Base-by-base conservation (phyloP, 306 rosid genomes). In the Cyclanthera cordifolia region DNA sequence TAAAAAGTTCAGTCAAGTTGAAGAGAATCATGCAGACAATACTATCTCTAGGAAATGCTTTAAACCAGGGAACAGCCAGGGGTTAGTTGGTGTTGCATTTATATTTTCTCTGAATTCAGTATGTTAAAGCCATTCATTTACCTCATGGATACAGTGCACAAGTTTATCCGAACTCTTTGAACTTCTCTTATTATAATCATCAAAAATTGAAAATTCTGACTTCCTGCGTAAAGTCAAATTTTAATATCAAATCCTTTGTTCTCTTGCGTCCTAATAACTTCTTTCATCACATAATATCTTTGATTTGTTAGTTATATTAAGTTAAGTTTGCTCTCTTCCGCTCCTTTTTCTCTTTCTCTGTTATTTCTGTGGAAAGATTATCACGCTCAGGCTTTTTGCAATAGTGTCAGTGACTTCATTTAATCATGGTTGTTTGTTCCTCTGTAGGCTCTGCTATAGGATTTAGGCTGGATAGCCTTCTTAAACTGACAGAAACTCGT, bases 11-110 rank as follows among this genome's bases (percentile, higher is more conserved):
- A 37, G 76, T 74, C 78, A 92, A 92, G 81, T 82, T 92, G 57
- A 92, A 92, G 83, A 87, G 97, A 89, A 69, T 92, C 72, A 92
- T 92, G 96, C 97, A 89, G 75, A 92, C 96, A 48, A 84, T 92
- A 81, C 97, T 92, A 71, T 87, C 97, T 28, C 73, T 92, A 66
- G 97, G 97, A 76, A 92, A 92, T 81, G 97, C 97, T 77, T 80
- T 92, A 82, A 92, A 92, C 79, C 96, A 84, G 79, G 97, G 97
- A 79, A 92, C 97, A 79, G 86, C 90, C 30, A 78, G 95, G 69
- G 97, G 97, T 89, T 82, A 75, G 96, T 81, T 74, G 56, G 77
- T 23, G 52, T 68, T 51, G 56, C 64, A 51, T 66, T 17, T 16
- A 66, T 45, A 64, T 46, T 14, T 46, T 66, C 47, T 70, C 72